Evolutionary conservation across 228 moss, liverwort and hornwort species (phyloP).

Genomic region (Sphagnum fallax): DNA sequence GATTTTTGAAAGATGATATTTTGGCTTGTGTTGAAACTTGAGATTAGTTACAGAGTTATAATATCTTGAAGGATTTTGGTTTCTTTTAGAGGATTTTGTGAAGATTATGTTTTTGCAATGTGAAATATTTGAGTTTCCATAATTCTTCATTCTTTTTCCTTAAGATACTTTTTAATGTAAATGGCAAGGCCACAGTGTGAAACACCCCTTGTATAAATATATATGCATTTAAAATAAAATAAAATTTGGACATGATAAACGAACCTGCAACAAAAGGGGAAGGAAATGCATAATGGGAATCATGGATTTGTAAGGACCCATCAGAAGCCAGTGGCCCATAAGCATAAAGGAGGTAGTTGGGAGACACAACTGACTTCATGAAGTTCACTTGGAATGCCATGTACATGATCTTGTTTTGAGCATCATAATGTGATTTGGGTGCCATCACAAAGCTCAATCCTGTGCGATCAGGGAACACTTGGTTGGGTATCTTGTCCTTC

Average conservation of each 20-base stretch:
- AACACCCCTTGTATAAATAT: no score
- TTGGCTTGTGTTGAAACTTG: no score
- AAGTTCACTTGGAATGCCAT: neutral
- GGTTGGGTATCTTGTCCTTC: neutral
- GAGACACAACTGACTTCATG: neutral
- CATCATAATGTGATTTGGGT: neutral
- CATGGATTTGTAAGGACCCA: neutral
- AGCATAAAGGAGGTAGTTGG: neutral
- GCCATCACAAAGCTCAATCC: neutral
- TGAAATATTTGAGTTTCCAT: no score
- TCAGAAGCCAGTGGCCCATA: neutral
- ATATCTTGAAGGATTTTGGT: no score
- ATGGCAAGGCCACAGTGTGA: no score
- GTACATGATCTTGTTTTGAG: neutral
- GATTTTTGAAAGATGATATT: no score
- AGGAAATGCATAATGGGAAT: neutral
- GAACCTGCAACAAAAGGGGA: neutral
- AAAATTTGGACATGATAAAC: neutral
- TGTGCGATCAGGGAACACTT: neutral
- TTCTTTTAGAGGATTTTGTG: no score
- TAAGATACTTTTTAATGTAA: no score
- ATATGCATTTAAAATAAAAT: no score
- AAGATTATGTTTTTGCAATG: no score
- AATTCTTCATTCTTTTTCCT: no score
- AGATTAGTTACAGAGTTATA: no score